Evolutionary conservation across 176 grass and related monocot genomes (phyloP).

Genomic region (Eragrostis nindensis): DNA sequence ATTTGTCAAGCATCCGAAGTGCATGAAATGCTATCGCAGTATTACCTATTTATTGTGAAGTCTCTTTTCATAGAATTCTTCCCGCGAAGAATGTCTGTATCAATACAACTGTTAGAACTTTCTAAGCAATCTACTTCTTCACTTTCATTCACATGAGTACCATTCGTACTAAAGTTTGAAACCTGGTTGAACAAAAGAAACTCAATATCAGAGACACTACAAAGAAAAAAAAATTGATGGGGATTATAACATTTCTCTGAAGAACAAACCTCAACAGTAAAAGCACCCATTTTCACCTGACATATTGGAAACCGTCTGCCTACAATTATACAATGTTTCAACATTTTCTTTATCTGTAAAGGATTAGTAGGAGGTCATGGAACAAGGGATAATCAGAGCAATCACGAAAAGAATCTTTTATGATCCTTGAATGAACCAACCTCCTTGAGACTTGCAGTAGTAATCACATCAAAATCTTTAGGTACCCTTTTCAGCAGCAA

Average conservation of each 20-base stretch:
- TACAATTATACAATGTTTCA: constrained; percentile 53
- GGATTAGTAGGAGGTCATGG: constrained; percentile 22
- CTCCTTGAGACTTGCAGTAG: constrained; percentile 68
- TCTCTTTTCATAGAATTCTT: constrained; percentile 81
- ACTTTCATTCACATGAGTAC: constrained; percentile 33
- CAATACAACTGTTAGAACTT: constrained; percentile 36
- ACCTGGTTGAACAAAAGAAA: constrained; percentile 53
- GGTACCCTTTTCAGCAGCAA: constrained; percentile 67
- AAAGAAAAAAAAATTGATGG: constrained; percentile 26
- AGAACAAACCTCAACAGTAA: constrained; percentile 64
- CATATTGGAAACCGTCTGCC: constrained; percentile 70
- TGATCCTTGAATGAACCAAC: constrained; percentile 37
- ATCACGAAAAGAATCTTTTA: constrained; percentile 1
- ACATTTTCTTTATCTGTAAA: constrained; percentile 54
- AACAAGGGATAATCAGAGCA: constrained; percentile 3
- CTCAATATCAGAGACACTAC: constrained; percentile 7
- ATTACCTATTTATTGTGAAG: constrained; percentile 90
- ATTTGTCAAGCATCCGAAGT: constrained; percentile 28
- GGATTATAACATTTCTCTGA: constrained; percentile 7
- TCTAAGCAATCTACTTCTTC: constrained; percentile 35
- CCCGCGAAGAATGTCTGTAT: constrained; percentile 66
- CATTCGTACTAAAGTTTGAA: constrained; percentile 68
- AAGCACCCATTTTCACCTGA: constrained; percentile 45
- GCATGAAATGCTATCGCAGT: constrained; percentile 12
- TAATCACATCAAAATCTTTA: constrained; percentile 88